A percentile compares a stretch with the other conserved stretches of the same genome.
Conservation (phyloP, 768 basidiomycete species). For the Leccinum ochraceum region DNA sequence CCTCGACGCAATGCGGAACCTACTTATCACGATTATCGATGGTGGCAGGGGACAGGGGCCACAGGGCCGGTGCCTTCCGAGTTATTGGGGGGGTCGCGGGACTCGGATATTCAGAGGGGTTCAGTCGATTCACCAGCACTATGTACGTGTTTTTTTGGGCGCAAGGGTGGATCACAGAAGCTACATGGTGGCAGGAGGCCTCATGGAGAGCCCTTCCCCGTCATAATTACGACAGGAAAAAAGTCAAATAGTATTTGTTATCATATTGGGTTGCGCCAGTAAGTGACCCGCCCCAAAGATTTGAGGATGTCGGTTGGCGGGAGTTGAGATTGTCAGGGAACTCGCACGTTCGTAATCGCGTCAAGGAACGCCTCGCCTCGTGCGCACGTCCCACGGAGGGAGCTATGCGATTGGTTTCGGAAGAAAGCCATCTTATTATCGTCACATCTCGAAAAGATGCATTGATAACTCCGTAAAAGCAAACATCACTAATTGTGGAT, state of each 20-base stretch:
- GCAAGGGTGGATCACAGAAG: neutral
- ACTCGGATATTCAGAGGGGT: neutral
- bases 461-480: conserved; percentile 3
- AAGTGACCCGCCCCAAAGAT: neutral
- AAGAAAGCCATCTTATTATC: neutral
- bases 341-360: conserved; percentile 9
- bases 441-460: neutral
- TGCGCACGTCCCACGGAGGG: conserved; percentile 5
- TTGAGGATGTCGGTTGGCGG: conserved; percentile 3
- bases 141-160: neutral
- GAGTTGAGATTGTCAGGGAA: neutral
- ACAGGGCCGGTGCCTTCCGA: neutral
- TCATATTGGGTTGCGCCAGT: neutral
- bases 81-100: neutral
- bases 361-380: conserved; percentile 5
- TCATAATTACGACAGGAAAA: neutral
- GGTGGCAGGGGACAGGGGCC: neutral
- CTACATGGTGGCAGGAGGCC: neutral
- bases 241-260: neutral
- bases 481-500: neutral
- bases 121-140: neutral
- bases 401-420: conserved; percentile 7
- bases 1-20: neutral
- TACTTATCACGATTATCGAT: neutral
- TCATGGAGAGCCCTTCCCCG: neutral